These are phyloP conservation scores for Gossypium thurberi DNA, from an alignment of 345 rosid genomes.

Conservation along the genomic window DNA sequence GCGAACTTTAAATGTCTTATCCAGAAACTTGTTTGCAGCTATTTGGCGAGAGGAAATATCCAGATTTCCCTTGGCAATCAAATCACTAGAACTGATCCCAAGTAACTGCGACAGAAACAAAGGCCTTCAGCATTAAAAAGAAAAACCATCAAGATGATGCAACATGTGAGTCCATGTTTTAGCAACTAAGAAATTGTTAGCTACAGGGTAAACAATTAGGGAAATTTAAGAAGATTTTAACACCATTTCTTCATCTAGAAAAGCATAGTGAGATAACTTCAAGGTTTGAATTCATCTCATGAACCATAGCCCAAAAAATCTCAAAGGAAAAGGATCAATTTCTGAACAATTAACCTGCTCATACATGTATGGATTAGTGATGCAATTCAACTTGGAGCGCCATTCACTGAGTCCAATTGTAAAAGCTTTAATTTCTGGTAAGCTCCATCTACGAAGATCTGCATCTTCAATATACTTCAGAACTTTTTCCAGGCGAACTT, in stretches of 20 bases:
- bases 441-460: slow-evolving; percentile 67
- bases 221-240: background rate
- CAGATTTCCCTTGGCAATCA: slow-evolving; percentile 37
- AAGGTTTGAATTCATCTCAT: background rate
- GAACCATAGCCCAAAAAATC: background rate
- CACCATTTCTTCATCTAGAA: background rate
- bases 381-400: slow-evolving; percentile 56
- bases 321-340: background rate
- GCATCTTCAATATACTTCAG: slow-evolving; percentile 72
- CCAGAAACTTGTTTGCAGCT: slow-evolving; percentile 58
- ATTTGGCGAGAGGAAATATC: slow-evolving; percentile 33
- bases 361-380: slow-evolving; percentile 62
- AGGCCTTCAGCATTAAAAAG: slow-evolving; percentile 4
- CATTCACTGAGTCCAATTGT: slow-evolving; percentile 54
- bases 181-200: background rate
- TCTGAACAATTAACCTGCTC: slow-evolving; percentile 44
- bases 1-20: slow-evolving; percentile 48
- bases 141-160: background rate
- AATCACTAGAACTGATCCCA: slow-evolving; percentile 39
- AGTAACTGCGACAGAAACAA: slow-evolving; percentile 40
- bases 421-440: slow-evolving; percentile 55
- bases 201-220: background rate
- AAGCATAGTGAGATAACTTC: background rate
- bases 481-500: slow-evolving; percentile 38
- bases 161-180: background rate